phyloP scores from a whole-genome alignment of 805 yeast species.

The Lachancea sp. region DNA sequence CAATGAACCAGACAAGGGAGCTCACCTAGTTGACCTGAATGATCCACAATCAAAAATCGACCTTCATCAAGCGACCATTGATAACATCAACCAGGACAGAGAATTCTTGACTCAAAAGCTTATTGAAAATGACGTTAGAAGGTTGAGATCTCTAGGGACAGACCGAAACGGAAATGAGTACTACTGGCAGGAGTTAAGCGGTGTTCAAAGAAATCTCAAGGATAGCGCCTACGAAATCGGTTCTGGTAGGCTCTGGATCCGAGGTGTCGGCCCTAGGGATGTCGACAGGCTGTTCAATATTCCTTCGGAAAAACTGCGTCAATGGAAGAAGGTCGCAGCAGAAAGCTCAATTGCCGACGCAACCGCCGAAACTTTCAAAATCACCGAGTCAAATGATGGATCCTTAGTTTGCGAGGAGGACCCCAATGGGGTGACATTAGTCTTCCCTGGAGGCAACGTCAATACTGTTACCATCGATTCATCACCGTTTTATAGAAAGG shows the following conservation, averaged over 20 bases:
- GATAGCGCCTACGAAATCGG: conserved; percentile 33
- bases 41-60: conserved; percentile 17
- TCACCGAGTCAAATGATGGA: conserved; percentile 19
- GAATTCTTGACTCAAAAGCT: conserved; percentile 53
- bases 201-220: conserved; percentile 52
- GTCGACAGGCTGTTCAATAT: conserved; percentile 32
- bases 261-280: conserved; percentile 69
- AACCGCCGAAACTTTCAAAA: conserved; percentile 24
- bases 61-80: conserved; percentile 22
- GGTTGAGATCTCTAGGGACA: conserved; percentile 69
- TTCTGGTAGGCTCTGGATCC: conserved; percentile 85
- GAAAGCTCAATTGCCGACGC: conserved; percentile 20
- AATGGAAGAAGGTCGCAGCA: conserved; percentile 26
- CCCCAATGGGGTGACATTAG: conserved; percentile 16
- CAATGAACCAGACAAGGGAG: too few relatives aligned
- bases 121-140: conserved; percentile 66
- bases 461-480: conserved; percentile 15
- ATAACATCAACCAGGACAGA: conserved; percentile 44
- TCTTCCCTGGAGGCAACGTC: conserved; percentile 16
- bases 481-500: conserved; percentile 47
- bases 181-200: conserved; percentile 93
- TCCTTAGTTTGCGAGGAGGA: conserved; percentile 15
- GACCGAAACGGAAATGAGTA: conserved; percentile 82
- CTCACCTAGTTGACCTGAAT: not conserved
- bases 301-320: conserved; percentile 21